Percentiles rank a stretch among this genome's conserved stretches.
phyloP scores from a whole-genome alignment of 352 stramenopile species.

The Phytophthora megakarya region DNA sequence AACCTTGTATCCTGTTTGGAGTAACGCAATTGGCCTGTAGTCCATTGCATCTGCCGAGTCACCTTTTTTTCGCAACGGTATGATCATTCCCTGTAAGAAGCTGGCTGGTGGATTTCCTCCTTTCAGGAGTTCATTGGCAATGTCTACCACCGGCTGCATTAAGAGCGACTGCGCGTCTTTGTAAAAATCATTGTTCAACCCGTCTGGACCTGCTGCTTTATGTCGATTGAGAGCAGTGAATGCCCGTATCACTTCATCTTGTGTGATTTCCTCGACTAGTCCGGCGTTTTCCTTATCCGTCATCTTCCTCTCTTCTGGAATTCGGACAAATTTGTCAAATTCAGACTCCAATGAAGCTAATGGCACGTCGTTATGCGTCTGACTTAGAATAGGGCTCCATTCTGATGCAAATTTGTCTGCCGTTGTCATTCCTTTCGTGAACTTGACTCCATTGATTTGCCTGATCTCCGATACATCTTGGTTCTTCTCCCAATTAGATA shows the following conservation, averaged over 20 bases:
- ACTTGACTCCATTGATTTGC: neutral
- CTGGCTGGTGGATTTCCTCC: neutral
- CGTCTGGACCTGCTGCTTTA: neutral
- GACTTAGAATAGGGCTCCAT: neutral
- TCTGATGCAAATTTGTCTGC: neutral
- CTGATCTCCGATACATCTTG: neutral
- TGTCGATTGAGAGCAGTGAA: neutral
- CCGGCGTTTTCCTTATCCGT: neutral
- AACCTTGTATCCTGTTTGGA: slow-evolving; percentile 16
- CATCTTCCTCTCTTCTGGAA: neutral
- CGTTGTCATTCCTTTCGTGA: neutral
- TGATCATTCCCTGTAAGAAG: slow-evolving; percentile 1
- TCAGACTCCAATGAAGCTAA: neutral
- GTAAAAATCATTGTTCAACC: neutral
- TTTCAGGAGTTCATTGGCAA: neutral
- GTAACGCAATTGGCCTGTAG: slow-evolving; percentile 11
- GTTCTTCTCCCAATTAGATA: neutral
- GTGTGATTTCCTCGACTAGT: neutral
- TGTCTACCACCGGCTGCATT: neutral
- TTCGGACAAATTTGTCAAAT: neutral
- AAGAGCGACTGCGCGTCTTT: neutral
- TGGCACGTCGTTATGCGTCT: neutral
- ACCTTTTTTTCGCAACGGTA: slow-evolving; percentile 3
- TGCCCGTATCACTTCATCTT: neutral
- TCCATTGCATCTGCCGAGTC: slow-evolving; percentile 8